Evolutionary conservation across 306 rosid species (phyloP).

Genomic region (Begonia fuchsioides): DNA sequence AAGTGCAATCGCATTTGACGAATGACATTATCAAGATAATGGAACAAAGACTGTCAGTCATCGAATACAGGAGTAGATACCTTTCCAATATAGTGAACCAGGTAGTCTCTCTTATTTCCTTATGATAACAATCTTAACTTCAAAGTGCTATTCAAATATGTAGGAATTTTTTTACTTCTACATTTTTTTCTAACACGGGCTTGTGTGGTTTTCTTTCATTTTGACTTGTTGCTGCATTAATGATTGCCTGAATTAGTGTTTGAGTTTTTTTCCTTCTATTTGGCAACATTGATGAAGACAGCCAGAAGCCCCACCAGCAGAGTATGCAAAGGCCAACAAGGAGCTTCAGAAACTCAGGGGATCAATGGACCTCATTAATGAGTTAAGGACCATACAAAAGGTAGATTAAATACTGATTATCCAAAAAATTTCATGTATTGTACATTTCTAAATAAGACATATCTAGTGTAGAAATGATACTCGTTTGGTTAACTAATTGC

Average conservation of each 20-base stretch:
- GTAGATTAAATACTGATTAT: constrained; percentile 16
- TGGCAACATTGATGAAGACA: constrained; percentile 38
- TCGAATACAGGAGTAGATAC: constrained; percentile 41
- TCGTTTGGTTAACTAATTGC: no score
- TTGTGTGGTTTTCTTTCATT: no score
- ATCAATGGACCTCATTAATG: constrained; percentile 46
- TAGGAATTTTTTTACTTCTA: no score
- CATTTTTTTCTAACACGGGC: no score
- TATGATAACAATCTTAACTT: not conserved
- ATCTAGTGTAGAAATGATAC: no score
- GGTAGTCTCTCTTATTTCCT: constrained; percentile 19
- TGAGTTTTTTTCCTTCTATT: not conserved
- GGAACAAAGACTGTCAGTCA: constrained; percentile 56
- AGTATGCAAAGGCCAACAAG: constrained; percentile 73
- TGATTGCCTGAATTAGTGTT: not conserved
- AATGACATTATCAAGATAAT: constrained; percentile 46
- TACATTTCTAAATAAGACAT: no score
- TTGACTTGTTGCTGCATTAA: no score
- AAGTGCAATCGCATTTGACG: constrained; percentile 37
- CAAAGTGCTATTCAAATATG: not conserved
- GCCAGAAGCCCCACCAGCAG: constrained; percentile 70
- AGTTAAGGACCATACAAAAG: constrained; percentile 65
- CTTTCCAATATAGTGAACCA: constrained; percentile 42
- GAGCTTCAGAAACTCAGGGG: constrained; percentile 69
- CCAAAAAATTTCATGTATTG: not conserved